Base-by-base conservation (phyloP, 352 stramenopile genomes). In the Blastocystis sp. region DNA sequence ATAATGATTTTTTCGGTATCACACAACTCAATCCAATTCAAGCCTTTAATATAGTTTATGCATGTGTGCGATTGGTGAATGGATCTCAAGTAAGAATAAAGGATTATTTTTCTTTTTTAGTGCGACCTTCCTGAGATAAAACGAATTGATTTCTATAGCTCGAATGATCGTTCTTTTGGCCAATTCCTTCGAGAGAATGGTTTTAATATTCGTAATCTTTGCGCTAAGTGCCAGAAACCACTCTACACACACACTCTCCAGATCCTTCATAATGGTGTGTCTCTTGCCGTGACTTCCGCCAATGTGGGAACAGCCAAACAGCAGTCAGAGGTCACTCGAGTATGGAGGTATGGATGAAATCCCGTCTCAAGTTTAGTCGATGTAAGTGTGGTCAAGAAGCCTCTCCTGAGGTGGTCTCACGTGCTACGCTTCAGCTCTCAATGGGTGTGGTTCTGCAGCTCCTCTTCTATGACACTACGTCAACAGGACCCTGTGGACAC, bases 91-190 rank as follows among this genome's bases (percentile, higher is more conserved):
- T 84, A 40, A 2, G 0, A 0, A 22, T 60, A 4, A n/a, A 1
- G 2, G 0, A 19, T 2, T 0, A 1, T 30, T 15, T n/a, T n/a
- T n/a, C 11, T 13, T 6, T 30, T 54, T 17, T 33, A 84, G 73
- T 84, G 73, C 40, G 44, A 4, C 6, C 73, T 22, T 24, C 73
- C 73, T 24, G 73, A 84, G 53, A 84, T 84, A n/a, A 84, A 84
- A 24, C 73, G n/a, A 9, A 84, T 84, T 57, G 53, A 84, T n/a
- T 84, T 84, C 54, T 84, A 84, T 57, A 84, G 73, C 54, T 17
- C 40, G 54, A 84, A 84, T 68, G 73, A 84, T 37, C 73, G 73
- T 17, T 84, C 57, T 24, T 84, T 84, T 42, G 73, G 48, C 1
- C 27, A 68, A 6, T 84, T 84, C 73, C 53, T 84, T 15, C 40